Evolutionary conservation across 495 filamentous ascomycete genomes (phyloP).

Genomic region (Trichocladium uniseriatum): DNA sequence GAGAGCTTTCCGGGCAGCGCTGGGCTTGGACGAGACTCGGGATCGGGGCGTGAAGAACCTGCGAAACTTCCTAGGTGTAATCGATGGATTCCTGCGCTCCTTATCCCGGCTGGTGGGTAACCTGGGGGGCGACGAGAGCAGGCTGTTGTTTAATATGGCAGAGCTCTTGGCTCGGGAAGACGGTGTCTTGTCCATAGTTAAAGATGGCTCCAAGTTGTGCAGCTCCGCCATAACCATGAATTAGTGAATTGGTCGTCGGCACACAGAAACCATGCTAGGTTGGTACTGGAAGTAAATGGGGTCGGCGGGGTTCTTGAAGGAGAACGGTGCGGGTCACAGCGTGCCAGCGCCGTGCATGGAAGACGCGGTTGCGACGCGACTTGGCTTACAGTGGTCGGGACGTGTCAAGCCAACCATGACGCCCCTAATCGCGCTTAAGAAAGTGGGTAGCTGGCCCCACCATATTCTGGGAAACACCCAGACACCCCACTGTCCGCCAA

Average conservation of each 20-base stretch:
- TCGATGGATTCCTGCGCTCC: constrained; percentile 42
- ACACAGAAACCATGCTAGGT: background rate
- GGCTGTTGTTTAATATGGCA: constrained; percentile 14
- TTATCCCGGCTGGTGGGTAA: constrained; percentile 26
- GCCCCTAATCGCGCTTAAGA: too few relatives aligned
- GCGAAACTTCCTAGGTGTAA: constrained; percentile 66
- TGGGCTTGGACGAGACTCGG: constrained; percentile 36
- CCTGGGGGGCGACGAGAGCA: constrained; percentile 33
- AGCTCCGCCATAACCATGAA: background rate
- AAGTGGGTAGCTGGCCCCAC: too few relatives aligned
- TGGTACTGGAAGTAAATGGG: background rate
- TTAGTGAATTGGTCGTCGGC: background rate
- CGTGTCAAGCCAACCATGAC: too few relatives aligned
- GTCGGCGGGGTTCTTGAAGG: background rate
- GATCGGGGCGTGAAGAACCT: constrained; percentile 74
- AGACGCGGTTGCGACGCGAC: constrained; percentile 27
- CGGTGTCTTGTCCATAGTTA: constrained; percentile 17
- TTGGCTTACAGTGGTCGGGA: too few relatives aligned
- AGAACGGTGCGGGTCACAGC: background rate
- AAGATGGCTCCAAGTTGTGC: background rate
- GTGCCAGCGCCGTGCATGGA: background rate
- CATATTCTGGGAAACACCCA: too few relatives aligned
- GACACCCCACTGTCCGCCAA: background rate
- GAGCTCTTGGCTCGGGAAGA: constrained; percentile 19
- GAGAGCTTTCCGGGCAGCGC: constrained; percentile 54